Percentiles rank a stretch among this genome's conserved stretches.
Conservation (phyloP, 108 stramenopile genomes). For the Cyclotella kingstonii region DNA sequence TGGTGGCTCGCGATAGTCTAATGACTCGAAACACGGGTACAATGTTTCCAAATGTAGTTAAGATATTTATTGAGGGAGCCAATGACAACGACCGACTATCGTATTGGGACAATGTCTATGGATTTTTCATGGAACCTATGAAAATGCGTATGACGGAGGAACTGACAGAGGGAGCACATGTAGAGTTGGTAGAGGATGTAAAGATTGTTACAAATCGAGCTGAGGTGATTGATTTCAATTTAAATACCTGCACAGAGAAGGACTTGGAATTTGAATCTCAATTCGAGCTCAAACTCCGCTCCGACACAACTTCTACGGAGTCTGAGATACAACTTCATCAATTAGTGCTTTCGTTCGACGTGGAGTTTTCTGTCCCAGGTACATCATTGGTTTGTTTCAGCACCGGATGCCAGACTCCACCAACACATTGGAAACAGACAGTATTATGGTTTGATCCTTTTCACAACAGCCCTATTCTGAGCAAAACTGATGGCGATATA, state of each 20-base stretch:
- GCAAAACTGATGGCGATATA: slow-evolving; percentile 10
- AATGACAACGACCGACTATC: slow-evolving; percentile 31
- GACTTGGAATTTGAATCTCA: slow-evolving; percentile 57
- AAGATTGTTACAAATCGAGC: slow-evolving; percentile 54
- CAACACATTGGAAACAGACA: slow-evolving; percentile 92
- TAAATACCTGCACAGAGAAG: slow-evolving; percentile 66
- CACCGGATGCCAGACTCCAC: slow-evolving; percentile 71
- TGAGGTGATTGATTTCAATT: slow-evolving; percentile 57
- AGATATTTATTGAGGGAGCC: slow-evolving; percentile 50
- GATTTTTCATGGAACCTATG: slow-evolving; percentile 81
- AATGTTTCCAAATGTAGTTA: slow-evolving; percentile 53
- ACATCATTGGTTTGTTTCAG: slow-evolving; percentile 62
- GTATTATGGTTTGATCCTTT: slow-evolving; percentile 66
- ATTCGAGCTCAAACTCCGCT: slow-evolving; percentile 31
- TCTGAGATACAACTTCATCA: slow-evolving; percentile 47
- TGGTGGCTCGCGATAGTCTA: slow-evolving; percentile 64
- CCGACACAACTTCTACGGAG: neutral
- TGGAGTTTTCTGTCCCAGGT: slow-evolving; percentile 59
- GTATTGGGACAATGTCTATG: slow-evolving; percentile 82
- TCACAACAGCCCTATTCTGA: slow-evolving; percentile 42
- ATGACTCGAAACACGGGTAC: slow-evolving; percentile 45
- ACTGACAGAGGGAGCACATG: slow-evolving; percentile 51
- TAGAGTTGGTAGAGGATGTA: slow-evolving; percentile 66
- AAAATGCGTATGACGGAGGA: slow-evolving; percentile 68
- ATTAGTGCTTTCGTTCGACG: slow-evolving; percentile 81